Evolutionary conservation across 2,329 filamentous ascomycete species (phyloP).

Genomic region (Myriangium duriaei): DNA sequence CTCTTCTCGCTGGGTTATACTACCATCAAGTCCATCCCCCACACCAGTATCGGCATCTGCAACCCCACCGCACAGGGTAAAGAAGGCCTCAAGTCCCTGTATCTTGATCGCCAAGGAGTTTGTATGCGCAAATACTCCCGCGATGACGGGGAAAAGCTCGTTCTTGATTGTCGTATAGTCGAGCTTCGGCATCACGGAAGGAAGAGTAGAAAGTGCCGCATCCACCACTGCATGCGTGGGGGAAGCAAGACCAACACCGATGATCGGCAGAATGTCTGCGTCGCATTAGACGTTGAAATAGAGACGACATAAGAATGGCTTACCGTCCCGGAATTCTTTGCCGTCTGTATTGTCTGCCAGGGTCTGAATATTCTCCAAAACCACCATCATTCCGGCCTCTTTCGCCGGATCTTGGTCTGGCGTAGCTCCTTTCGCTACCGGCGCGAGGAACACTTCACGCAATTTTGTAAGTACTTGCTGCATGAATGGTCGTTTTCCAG

Average conservation of each 20-base stretch:
- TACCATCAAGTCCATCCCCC: slow-evolving; percentile 65
- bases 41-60: slow-evolving; percentile 31
- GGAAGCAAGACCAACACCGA: slow-evolving; percentile 73
- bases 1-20: slow-evolving; percentile 39
- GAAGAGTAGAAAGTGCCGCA: slow-evolving; percentile 65
- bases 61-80: slow-evolving; percentile 73
- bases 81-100: slow-evolving; percentile 78
- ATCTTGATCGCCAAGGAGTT: slow-evolving; percentile 93
- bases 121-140: slow-evolving; percentile 80
- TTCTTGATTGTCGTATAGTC: slow-evolving; percentile 97
- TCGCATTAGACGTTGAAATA: slow-evolving; percentile 5
- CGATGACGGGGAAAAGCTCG: slow-evolving; percentile 86
- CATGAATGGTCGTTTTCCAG: slow-evolving; percentile 63
- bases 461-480: slow-evolving; percentile 78
- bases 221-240: slow-evolving; percentile 83
- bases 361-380: slow-evolving; percentile 68
- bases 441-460: slow-evolving; percentile 63
- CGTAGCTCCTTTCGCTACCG: slow-evolving; percentile 32
- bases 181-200: slow-evolving; percentile 69
- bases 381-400: slow-evolving; percentile 82
- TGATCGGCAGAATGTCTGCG: slow-evolving; percentile 73
- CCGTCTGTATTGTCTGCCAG: slow-evolving; percentile 73
- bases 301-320: slow-evolving; percentile 19
- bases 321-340: slow-evolving; percentile 89
- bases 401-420: slow-evolving; percentile 66